Conservation (phyloP, 352 stramenopile species). For the Phytopythium montanum region DNA sequence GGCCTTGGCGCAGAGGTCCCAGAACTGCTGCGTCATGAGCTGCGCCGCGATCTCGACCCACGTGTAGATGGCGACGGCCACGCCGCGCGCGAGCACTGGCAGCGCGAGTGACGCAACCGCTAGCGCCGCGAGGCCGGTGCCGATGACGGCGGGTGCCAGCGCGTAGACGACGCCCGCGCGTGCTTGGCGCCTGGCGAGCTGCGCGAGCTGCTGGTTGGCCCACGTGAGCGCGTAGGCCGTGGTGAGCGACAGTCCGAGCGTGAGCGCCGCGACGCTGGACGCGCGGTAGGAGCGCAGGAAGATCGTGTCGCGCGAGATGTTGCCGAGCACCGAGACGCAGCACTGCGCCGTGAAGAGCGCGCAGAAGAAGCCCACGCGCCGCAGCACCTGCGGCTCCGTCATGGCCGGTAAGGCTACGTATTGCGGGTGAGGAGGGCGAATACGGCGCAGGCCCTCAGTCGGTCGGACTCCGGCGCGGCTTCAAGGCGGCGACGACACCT, state of each 20-base stretch:
- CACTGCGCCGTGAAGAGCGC: slow-evolving; percentile 78
- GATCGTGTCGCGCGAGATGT: slow-evolving; percentile 79
- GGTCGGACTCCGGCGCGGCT: not conserved
- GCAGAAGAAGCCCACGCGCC: slow-evolving; percentile 78
- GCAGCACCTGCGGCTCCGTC: slow-evolving; percentile 18
- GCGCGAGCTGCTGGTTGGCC: slow-evolving; percentile 31
- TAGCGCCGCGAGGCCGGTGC: slow-evolving; percentile 35
- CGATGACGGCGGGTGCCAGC: slow-evolving; percentile 37
- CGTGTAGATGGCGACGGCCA: slow-evolving; percentile 71
- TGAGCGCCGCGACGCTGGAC: slow-evolving; percentile 69
- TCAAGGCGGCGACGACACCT: not conserved
- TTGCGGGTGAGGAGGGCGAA: not conserved
- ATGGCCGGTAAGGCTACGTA: not conserved
- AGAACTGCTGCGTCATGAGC: slow-evolving; percentile 83
- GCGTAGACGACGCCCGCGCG: slow-evolving; percentile 50
- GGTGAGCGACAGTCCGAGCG: slow-evolving; percentile 63
- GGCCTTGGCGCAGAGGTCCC: slow-evolving; percentile 77
- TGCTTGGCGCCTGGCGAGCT: slow-evolving; percentile 19
- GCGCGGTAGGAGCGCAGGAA: slow-evolving; percentile 73
- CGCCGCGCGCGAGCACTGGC: slow-evolving; percentile 33
- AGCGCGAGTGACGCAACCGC: slow-evolving; percentile 43
- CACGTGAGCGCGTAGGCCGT: slow-evolving; percentile 66
- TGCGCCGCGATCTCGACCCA: slow-evolving; percentile 77
- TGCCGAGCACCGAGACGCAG: slow-evolving; percentile 68
- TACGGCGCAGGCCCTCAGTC: not conserved